These are phyloP conservation scores for Sporothrix brasiliensis DNA, from an alignment of 2,329 filamentous ascomycete genomes.

Conservation along the genomic window DNA sequence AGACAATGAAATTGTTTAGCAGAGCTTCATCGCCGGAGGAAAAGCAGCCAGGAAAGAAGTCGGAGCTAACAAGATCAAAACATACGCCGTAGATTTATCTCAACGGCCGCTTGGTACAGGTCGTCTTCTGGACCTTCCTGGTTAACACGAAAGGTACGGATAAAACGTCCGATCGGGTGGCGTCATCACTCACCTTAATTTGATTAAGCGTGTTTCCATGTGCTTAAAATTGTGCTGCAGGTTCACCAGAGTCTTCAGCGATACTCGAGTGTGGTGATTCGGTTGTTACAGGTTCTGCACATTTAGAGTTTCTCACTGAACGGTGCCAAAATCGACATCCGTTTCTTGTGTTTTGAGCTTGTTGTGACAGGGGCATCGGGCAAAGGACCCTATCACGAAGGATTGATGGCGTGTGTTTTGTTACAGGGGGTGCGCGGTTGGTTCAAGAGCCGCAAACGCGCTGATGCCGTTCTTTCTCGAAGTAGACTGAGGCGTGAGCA, in stretches of 20 bases:
- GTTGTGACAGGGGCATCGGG: background rate
- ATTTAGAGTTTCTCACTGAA: background rate
- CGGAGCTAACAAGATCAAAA: no score
- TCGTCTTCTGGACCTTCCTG: background rate
- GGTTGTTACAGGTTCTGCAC: no score
- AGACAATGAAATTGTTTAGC: background rate
- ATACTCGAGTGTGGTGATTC: no score
- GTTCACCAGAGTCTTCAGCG: background rate
- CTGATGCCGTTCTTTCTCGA: background rate
- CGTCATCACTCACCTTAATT: background rate
- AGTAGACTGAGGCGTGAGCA: no score
- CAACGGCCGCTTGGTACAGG: background rate
- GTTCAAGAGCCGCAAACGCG: conserved; percentile 19
- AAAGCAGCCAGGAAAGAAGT: background rate
- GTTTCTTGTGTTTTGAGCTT: conserved; percentile 4
- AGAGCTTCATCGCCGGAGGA: background rate
- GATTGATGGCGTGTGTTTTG: conserved; percentile 9
- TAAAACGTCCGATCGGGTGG: background rate
- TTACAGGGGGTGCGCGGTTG: conserved; percentile 1
- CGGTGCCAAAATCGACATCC: background rate
- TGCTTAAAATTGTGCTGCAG: conserved; percentile 4
- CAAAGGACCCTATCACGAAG: background rate
- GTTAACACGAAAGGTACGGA: background rate
- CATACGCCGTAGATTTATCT: no score
- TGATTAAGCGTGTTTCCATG: no score